phyloP scores from a whole-genome alignment of 441 rosid genomes.

The Jatropha multifida region DNA sequence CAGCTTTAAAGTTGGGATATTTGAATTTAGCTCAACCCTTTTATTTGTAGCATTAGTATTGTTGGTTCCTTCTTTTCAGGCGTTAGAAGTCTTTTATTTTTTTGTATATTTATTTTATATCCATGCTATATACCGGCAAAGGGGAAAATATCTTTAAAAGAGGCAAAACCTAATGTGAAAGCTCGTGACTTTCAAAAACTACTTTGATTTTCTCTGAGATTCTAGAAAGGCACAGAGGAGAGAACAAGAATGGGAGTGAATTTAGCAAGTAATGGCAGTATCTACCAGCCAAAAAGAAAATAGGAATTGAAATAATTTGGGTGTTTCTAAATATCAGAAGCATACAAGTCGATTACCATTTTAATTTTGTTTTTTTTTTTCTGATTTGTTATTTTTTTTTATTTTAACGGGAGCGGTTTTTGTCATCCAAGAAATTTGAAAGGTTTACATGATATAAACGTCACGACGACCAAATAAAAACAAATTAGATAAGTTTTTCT shows the following conservation, averaged over 20 bases:
- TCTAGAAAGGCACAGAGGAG: neutral
- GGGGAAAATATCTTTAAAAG: too few relatives aligned
- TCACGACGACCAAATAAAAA: constrained; percentile 13
- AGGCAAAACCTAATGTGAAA: too few relatives aligned
- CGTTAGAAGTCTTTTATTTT: too few relatives aligned
- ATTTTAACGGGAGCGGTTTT: neutral
- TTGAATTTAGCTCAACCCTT: too few relatives aligned
- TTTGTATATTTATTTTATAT: too few relatives aligned
- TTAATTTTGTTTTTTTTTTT: neutral
- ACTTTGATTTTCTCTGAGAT: neutral
- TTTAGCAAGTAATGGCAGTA: neutral
- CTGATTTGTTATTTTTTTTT: neutral
- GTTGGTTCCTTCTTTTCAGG: too few relatives aligned
- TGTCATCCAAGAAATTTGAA: neutral
- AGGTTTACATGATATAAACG: constrained; percentile 6
- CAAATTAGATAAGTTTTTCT: neutral
- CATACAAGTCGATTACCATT: neutral
- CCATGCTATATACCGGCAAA: too few relatives aligned
- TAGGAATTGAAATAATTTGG: too few relatives aligned
- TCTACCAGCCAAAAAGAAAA: neutral
- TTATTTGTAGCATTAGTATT: neutral
- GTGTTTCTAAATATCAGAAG: neutral
- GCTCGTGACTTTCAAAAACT: too few relatives aligned
- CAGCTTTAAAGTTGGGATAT: too few relatives aligned
- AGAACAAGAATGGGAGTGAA: neutral